These are phyloP conservation scores for Tuber aestivum DNA, from an alignment of 495 filamentous ascomycete species.

Conservation along the genomic window DNA sequence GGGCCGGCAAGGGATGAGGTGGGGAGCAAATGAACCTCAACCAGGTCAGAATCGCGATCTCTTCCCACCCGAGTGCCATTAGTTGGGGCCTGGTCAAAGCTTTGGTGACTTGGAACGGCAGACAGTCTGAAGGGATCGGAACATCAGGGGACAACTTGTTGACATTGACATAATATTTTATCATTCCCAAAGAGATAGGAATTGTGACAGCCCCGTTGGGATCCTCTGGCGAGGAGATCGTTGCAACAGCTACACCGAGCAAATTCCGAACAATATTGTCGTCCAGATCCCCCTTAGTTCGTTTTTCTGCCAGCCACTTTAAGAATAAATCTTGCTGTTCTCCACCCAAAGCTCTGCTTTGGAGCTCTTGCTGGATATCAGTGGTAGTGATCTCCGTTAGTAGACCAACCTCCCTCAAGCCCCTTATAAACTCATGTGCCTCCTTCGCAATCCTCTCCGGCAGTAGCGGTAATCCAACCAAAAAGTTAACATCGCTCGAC, in stretches of 20 bases:
- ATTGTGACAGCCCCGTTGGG: constrained; percentile 56
- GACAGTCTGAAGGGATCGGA: constrained; percentile 72
- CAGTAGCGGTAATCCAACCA: constrained; percentile 82
- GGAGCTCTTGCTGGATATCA: constrained; percentile 77
- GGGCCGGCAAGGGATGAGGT: constrained; percentile 44
- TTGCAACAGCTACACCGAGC: constrained; percentile 73
- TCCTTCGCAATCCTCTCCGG: constrained; percentile 64
- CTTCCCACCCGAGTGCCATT: constrained; percentile 73
- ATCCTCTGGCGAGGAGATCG: constrained; percentile 35
- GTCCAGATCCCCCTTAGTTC: constrained; percentile 60
- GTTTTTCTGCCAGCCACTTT: constrained; percentile 67
- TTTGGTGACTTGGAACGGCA: constrained; percentile 75
- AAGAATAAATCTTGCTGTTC: constrained; percentile 73
- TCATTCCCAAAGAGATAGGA: constrained; percentile 67
- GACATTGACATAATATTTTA: constrained; percentile 66
- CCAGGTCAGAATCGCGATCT: constrained; percentile 77
- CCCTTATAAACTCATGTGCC: constrained; percentile 63
- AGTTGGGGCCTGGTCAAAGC: constrained; percentile 55
- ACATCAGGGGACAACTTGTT: constrained; percentile 72
- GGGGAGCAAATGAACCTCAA: constrained; percentile 60
- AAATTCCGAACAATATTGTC: constrained; percentile 56
- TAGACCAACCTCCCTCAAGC: constrained; percentile 69
- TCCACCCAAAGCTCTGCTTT: constrained; percentile 65
- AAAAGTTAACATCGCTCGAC: constrained; percentile 73
- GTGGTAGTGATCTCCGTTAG: constrained; percentile 76